These are phyloP conservation scores for Lentinula novae-zelandiae DNA, from an alignment of 1,284 basidiomycete species.

Conservation along the genomic window DNA sequence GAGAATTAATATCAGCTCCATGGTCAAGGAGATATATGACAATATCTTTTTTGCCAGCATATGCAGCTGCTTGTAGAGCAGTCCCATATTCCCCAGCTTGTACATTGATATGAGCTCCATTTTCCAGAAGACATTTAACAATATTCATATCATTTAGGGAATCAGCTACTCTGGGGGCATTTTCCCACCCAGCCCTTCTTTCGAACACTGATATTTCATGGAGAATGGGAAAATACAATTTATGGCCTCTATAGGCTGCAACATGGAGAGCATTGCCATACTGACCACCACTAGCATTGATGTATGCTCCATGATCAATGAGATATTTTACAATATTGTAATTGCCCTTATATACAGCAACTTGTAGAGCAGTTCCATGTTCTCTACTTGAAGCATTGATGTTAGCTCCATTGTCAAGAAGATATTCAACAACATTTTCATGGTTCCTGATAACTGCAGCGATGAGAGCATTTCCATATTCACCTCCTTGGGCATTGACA, in stretches of 20 bases:
- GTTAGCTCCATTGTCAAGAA: neutral
- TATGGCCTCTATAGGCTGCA: neutral
- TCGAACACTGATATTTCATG: neutral
- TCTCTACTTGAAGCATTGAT: neutral
- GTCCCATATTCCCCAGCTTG: neutral
- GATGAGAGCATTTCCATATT: neutral
- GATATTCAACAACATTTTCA: neutral
- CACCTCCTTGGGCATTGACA: neutral
- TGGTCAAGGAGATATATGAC: neutral
- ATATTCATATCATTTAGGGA: neutral
- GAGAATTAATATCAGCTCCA: neutral
- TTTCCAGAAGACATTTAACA: neutral
- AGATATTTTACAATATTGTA: neutral
- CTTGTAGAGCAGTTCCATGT: constrained; percentile 6
- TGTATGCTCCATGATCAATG: neutral
- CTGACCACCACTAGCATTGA: neutral
- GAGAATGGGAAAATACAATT: neutral
- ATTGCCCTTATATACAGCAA: constrained; percentile 1
- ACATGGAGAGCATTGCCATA: neutral
- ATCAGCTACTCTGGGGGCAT: neutral
- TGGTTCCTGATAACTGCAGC: neutral
- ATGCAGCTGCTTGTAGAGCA: neutral
- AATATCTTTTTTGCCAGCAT: neutral
- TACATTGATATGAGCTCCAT: neutral
- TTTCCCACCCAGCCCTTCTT: neutral